These are phyloP conservation scores for Penicillium salamii DNA, from an alignment of 495 filamentous ascomycete genomes.

Conservation along the genomic window DNA sequence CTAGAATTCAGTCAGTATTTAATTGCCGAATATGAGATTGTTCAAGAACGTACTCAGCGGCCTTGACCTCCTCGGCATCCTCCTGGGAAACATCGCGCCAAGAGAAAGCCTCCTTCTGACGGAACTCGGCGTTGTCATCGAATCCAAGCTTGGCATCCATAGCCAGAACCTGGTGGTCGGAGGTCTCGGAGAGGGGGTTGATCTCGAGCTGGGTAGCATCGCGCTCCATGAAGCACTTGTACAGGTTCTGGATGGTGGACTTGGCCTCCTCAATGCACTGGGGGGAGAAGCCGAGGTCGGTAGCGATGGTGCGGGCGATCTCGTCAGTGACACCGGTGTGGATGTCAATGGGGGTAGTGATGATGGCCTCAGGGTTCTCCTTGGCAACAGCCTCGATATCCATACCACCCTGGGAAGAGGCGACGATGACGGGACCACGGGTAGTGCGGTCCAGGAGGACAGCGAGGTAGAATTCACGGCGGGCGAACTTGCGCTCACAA, in stretches of 20 bases:
- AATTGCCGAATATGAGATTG: neutral
- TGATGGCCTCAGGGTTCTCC: conserved; percentile 94
- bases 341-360: conserved; percentile 89
- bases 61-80: conserved; percentile 95
- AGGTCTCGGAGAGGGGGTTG: conserved; percentile 96
- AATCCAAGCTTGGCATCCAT: conserved; percentile 99
- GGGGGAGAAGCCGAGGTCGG: conserved; percentile 91
- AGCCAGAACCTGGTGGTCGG: conserved; percentile 92
- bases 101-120: conserved; percentile 91
- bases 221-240: conserved; percentile 96
- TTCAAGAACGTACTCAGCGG: conserved; percentile 64
- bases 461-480: conserved; percentile 97
- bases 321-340: conserved; percentile 92
- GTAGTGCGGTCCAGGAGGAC: conserved; percentile 94
- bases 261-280: conserved; percentile 94
- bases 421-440: conserved; percentile 91
- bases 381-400: conserved; percentile 98
- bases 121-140: conserved; percentile 98
- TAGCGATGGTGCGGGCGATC: conserved; percentile 86
- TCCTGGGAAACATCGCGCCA: conserved; percentile 95
- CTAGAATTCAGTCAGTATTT: conserved; percentile 30
- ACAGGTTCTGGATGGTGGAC: conserved; percentile 95
- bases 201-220: conserved; percentile 99
- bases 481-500: conserved; percentile 98
- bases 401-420: conserved; percentile 97